Evolutionary conservation across 352 stramenopile genomes (phyloP).

Genomic region (Globisporangium yorkense): DNA sequence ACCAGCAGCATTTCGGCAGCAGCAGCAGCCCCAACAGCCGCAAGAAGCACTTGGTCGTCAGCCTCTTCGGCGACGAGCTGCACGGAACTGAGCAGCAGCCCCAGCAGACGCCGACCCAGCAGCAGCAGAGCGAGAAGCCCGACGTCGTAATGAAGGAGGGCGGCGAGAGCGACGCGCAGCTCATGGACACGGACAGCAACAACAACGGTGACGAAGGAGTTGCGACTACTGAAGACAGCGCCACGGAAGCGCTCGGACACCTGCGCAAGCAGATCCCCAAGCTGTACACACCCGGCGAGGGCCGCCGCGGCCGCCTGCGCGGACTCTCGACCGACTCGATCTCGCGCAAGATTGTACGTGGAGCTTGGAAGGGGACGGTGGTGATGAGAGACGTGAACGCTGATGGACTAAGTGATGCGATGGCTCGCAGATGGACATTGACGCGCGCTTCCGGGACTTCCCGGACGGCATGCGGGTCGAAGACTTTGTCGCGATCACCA

Average conservation of each 20-base stretch:
- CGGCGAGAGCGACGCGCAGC: conserved; percentile 13
- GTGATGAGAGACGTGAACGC: background rate
- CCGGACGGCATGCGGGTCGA: conserved; percentile 82
- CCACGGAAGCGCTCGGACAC: conserved; percentile 3
- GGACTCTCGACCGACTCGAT: conserved; percentile 63
- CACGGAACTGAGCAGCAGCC: conserved; percentile 24
- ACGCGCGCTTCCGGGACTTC: conserved; percentile 71
- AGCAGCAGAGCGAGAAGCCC: background rate
- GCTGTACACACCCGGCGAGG: conserved; percentile 69
- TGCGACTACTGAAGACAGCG: background rate
- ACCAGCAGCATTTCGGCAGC: conserved; percentile 58
- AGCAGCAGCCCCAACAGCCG: conserved; percentile 30
- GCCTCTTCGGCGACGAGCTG: conserved; percentile 73
- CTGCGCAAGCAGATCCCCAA: conserved; percentile 42
- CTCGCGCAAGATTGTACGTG: conserved; percentile 41
- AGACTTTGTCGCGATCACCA: conserved; percentile 93
- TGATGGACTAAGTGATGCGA: background rate
- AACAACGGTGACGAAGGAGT: conserved; percentile 6
- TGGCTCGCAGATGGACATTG: conserved; percentile 47
- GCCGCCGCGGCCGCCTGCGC: conserved; percentile 46
- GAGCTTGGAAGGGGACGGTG: background rate
- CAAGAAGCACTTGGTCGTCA: conserved; percentile 65
- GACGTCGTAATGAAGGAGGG: conserved; percentile 40
- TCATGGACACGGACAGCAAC: conserved; percentile 23
- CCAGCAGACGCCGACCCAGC: conserved; percentile 3